Evolutionary conservation across 441 rosid genomes (phyloP).

Genomic region (Capsella rubella): DNA sequence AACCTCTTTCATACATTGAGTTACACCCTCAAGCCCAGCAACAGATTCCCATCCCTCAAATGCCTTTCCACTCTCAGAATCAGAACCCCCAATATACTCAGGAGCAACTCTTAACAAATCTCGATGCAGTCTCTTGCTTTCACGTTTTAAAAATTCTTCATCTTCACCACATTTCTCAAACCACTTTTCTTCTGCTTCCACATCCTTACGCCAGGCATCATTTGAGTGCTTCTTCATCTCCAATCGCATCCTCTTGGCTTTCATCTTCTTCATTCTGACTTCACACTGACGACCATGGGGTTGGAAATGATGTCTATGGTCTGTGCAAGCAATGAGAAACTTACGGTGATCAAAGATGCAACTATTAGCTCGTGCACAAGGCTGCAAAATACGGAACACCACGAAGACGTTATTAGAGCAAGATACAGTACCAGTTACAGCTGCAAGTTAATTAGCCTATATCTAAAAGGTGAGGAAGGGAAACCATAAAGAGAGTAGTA

Average conservation of each 20-base stretch:
- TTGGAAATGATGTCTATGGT: constrained; percentile 88
- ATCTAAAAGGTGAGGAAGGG: constrained; percentile 22
- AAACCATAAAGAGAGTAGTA: constrained; percentile 28
- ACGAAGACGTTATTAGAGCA: constrained; percentile 35
- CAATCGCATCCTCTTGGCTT: constrained; percentile 82
- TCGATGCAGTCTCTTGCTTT: constrained; percentile 92
- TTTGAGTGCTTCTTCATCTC: constrained; percentile 78
- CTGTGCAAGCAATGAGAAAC: constrained; percentile 98
- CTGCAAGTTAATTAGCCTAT: constrained; percentile 27
- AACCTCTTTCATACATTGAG: constrained; percentile 96
- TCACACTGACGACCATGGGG: constrained; percentile 71
- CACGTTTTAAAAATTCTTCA: constrained; percentile 98
- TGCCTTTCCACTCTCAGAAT: constrained; percentile 61
- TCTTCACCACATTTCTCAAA: constrained; percentile 99
- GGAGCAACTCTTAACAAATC: constrained; percentile 97
- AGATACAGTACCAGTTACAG: constrained; percentile 29
- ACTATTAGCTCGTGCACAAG: constrained; percentile 93
- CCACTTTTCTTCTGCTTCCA: constrained; percentile 99
- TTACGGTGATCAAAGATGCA: constrained; percentile 99
- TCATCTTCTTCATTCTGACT: constrained; percentile 73
- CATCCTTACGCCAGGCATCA: constrained; percentile 92
- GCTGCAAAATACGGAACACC: constrained; percentile 63
- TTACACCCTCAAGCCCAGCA: constrained; percentile 96
- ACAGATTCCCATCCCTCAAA: constrained; percentile 98
- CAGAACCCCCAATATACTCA: constrained; percentile 88